Conservation (phyloP, 192 early-diverging fungal species). For the Mortierella alpina region DNA sequence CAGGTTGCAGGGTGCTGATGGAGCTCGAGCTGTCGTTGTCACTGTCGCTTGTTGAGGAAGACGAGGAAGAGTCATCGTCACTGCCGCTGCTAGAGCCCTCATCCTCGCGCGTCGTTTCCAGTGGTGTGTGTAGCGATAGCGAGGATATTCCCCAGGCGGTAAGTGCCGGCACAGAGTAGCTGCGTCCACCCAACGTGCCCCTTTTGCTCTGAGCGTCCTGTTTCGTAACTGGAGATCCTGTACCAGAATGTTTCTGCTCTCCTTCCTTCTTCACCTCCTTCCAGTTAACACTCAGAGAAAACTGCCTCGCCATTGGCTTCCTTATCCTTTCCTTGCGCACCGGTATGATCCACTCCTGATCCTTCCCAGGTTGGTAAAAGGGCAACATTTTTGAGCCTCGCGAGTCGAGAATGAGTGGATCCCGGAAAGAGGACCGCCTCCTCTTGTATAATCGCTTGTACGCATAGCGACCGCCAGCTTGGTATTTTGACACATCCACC, state of each 20-base stretch:
- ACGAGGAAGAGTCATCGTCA: conserved; percentile 23
- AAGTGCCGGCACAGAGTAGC: background rate
- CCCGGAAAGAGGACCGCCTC: conserved; percentile 9
- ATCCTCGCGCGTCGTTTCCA: conserved; percentile 8
- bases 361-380: conserved; percentile 48
- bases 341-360: conserved; percentile 44
- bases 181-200: background rate
- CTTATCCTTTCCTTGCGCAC: conserved; percentile 9
- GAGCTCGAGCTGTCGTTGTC: conserved; percentile 18
- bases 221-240: background rate
- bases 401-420: background rate
- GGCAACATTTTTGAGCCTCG: conserved; percentile 31
- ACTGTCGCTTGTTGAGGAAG: conserved; percentile 25
- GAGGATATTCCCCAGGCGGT: conserved; percentile 21
- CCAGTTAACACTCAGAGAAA: conserved; percentile 15
- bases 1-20: background rate
- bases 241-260: too few relatives aligned
- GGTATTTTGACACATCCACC: conserved; percentile 51
- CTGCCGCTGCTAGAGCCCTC: conserved; percentile 22
- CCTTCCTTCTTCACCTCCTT: conserved; percentile 1
- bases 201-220: background rate
- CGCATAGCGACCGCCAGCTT: conserved; percentile 33
- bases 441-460: conserved; percentile 43
- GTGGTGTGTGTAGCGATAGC: conserved; percentile 3
- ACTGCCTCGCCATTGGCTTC: conserved; percentile 9